These are phyloP conservation scores for Bathelium albidoporum DNA, from an alignment of 495 filamentous ascomycete species.

Conservation along the genomic window DNA sequence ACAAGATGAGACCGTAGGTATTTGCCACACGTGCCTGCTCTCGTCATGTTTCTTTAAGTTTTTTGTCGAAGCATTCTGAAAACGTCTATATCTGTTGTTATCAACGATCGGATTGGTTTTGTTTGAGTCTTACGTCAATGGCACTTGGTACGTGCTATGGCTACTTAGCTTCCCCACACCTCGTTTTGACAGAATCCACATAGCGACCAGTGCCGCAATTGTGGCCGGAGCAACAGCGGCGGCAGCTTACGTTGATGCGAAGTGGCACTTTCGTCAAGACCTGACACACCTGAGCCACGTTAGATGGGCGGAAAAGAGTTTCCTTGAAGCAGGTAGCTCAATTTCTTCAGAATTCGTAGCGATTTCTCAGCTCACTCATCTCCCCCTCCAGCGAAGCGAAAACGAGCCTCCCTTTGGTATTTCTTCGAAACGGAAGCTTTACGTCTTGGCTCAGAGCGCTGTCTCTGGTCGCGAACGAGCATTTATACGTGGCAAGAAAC, in stretches of 20 bases:
- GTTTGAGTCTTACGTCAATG: neutral
- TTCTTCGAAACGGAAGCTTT: slow-evolving; percentile 46
- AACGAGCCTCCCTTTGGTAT: slow-evolving; percentile 50
- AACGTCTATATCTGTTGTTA: too few species aligned
- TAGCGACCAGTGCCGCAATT: slow-evolving; percentile 3
- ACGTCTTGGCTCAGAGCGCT: slow-evolving; percentile 35
- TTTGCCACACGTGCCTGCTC: too few species aligned
- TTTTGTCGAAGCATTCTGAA: neutral
- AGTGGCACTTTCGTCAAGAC: slow-evolving; percentile 18
- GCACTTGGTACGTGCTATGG: neutral
- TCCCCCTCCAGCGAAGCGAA: slow-evolving; percentile 32
- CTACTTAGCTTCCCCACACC: neutral
- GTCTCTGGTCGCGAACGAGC: slow-evolving; percentile 57
- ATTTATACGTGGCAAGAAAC: slow-evolving; percentile 54
- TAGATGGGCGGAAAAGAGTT: slow-evolving; percentile 6
- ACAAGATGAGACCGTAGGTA: too few species aligned
- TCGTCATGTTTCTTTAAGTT: neutral
- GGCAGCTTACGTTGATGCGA: slow-evolving; percentile 19
- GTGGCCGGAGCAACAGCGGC: slow-evolving; percentile 16
- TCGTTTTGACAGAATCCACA: neutral
- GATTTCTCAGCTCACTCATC: neutral
- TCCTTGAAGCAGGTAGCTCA: slow-evolving; percentile 2
- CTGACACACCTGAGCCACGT: neutral
- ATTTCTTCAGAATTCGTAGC: neutral
- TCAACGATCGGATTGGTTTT: too few species aligned